Base-by-base conservation (phyloP, 106 monocot species). In the Posidonia australis region DNA sequence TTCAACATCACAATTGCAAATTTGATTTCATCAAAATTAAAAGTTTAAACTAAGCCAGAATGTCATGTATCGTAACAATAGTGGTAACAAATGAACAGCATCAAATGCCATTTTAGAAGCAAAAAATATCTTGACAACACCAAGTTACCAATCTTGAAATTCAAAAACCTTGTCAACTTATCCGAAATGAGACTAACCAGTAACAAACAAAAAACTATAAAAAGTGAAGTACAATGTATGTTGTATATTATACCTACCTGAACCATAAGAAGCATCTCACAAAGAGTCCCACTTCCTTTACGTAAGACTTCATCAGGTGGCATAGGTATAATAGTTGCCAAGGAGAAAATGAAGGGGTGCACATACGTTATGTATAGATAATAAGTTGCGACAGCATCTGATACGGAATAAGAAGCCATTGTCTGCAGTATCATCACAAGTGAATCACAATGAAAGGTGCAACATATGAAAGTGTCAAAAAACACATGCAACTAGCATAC, bases 261-360 rank as follows among this genome's bases (percentile, higher is more conserved):
- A 19, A 98, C 96, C 96, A 98, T 98, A 66, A 98, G 90, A 80
- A 98, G 96, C 87, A 90, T 84, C 84, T 98, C 96, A 79, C 96
- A 98, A 53, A 98, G 80, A 27, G 96, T 98, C 43, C 96, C 96
- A 71, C 90, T 98, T 77, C 96, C 96, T 79, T 98, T 98, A 32
- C 96, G 71, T 46, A 98, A 67, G 49, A 98, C 96, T 75, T 98
- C 96, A 77, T 90, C 96, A 10, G 96, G 90, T 23, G 90, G 76
- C 96, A 98, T 98, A 27, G 96, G 96, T 49, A 98, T 90, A 57
- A 98, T 98, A 56, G 96, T 98, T 82, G 90, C 90, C 69, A 98
- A 82, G 45, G 96, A 98, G 81, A 98, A 98, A 60, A 98, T 98
- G 63, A 98, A 98, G 20, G 96, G 96, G 75, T 98, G 96, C 60